A percentile compares a stretch with the other conserved stretches of the same genome.
These are phyloP conservation scores for Eutypa lata DNA, from an alignment of 2,329 filamentous ascomycete species.

Conservation along the genomic window DNA sequence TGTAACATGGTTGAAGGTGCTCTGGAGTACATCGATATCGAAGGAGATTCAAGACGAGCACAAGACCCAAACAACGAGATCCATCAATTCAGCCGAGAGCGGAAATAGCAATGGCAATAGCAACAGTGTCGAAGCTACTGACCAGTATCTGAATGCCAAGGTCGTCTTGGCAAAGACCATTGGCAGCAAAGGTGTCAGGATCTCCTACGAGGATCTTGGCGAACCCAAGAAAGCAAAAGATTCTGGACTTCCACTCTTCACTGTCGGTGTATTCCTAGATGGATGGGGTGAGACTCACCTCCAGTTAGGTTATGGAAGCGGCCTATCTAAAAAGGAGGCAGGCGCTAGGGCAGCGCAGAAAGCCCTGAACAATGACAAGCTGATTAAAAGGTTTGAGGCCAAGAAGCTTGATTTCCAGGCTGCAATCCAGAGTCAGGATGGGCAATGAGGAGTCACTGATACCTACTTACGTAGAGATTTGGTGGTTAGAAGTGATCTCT, in stretches of 20 bases:
- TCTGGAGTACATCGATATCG: slow-evolving; percentile 68
- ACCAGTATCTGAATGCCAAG: slow-evolving; percentile 43
- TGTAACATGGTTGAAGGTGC: slow-evolving; percentile 66
- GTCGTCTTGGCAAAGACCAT: slow-evolving; percentile 50
- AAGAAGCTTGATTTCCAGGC: slow-evolving; percentile 45
- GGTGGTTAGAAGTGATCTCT: neutral
- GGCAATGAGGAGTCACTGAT: neutral
- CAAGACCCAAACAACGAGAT: slow-evolving; percentile 17
- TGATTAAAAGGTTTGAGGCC: slow-evolving; percentile 49
- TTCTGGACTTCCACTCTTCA: slow-evolving; percentile 54
- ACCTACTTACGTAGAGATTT: neutral
- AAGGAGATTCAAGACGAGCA: slow-evolving; percentile 47
- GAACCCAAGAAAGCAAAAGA: slow-evolving; percentile 53
- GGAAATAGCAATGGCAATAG: slow-evolving; percentile 8
- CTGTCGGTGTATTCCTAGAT: slow-evolving; percentile 61
- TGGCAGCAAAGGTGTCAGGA: slow-evolving; percentile 52
- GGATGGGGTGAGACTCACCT: slow-evolving; percentile 66
- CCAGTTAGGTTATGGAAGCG: slow-evolving; percentile 61
- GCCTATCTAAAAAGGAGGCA: slow-evolving; percentile 66
- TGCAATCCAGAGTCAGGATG: slow-evolving; percentile 13
- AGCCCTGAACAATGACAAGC: slow-evolving; percentile 64
- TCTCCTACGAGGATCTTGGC: slow-evolving; percentile 59
- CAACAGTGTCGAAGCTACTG: slow-evolving; percentile 1
- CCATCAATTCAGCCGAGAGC: slow-evolving; percentile 10
- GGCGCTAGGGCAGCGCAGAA: slow-evolving; percentile 62